These are phyloP conservation scores for Entonaema liquescens DNA, from an alignment of 495 filamentous ascomycete species.

Conservation along the genomic window DNA sequence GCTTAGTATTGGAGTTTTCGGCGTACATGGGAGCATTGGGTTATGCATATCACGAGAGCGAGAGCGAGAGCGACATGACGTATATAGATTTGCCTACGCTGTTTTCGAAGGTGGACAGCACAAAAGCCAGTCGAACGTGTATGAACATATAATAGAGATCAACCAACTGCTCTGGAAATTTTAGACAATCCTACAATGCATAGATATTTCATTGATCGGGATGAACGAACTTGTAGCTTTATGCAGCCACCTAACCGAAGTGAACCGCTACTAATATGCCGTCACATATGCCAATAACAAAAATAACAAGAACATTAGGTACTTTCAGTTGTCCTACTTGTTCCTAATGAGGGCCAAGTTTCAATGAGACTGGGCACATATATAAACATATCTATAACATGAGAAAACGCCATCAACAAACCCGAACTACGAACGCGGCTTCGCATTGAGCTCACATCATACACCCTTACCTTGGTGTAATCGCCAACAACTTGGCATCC, in stretches of 20 bases:
- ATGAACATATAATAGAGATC: background rate
- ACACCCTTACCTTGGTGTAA: slow-evolving; percentile 29
- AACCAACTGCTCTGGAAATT: background rate
- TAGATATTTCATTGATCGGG: background rate
- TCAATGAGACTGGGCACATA: background rate
- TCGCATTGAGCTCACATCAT: slow-evolving; percentile 13
- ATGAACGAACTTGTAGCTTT: background rate
- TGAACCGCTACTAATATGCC: background rate
- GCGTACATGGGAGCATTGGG: slow-evolving; percentile 9
- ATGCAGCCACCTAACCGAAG: background rate
- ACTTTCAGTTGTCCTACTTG: background rate
- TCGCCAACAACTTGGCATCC: slow-evolving; percentile 26
- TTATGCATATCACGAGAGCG: slow-evolving; percentile 17
- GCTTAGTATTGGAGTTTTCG: background rate
- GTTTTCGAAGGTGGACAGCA: background rate
- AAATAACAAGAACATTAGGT: background rate
- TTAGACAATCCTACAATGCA: background rate
- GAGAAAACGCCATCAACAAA: background rate
- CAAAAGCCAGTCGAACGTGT: background rate
- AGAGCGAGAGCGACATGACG: slow-evolving; percentile 26
- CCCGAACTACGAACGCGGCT: slow-evolving; percentile 7
- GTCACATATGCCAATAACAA: too few relatives aligned
- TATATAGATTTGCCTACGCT: slow-evolving; percentile 23
- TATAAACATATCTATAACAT: background rate
- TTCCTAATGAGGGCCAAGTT: too few relatives aligned